Evolutionary conservation across 2,329 filamentous ascomycete genomes (phyloP), one percentile per base, ranked within the genome.

Genomic region (Clonostachys solani): DNA sequence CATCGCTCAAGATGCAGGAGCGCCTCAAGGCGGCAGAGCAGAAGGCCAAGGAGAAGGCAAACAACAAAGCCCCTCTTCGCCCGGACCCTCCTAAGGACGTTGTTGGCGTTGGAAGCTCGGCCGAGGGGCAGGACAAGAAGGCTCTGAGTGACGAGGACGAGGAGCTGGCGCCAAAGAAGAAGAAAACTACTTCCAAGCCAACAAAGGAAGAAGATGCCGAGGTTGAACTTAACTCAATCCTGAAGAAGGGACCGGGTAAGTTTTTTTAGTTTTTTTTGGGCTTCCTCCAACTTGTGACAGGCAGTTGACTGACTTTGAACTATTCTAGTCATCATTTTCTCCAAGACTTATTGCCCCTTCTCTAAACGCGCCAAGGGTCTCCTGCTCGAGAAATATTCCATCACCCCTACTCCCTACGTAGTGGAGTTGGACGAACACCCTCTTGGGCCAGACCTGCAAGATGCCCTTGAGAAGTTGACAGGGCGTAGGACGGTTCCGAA

Each of bases 401-500:
- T 99, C 61, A 79, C 82, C 1, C 94, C 94, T 0, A 70, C 81
- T 12, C 94, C 94, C 0, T 87, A 84, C 60, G 87, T 99, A 8
- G 91, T 97, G 45, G 94, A 99, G 68, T 80, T 99, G 12, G 91
- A 99, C 67, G 67, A 83, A 53, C 89, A 96, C 61, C 80, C 83
- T 1, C 74, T 95, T 12, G 94, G 92, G 35, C 60, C 70, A 2
- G 68, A 80, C 47, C 69, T 99, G 40, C 94, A 99, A 66, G 78
- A 76, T 10, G 77, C 81, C 16, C 74, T 99, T 10, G 77, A 67
- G 15, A 78, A 84, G 50, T 86, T 81, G 61, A 97, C 94, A 0
- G 87, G 88, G 41, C 81, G 92, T 44, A 76, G 74, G 50, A 99
- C 94, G 0, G 94, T 99, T 1, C 94, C 94, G 15, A 99, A 99